Evolutionary conservation across 345 rosid species (phyloP), one percentile per base, ranked within the genome.

Genomic region (Eucalyptus pauciflora): DNA sequence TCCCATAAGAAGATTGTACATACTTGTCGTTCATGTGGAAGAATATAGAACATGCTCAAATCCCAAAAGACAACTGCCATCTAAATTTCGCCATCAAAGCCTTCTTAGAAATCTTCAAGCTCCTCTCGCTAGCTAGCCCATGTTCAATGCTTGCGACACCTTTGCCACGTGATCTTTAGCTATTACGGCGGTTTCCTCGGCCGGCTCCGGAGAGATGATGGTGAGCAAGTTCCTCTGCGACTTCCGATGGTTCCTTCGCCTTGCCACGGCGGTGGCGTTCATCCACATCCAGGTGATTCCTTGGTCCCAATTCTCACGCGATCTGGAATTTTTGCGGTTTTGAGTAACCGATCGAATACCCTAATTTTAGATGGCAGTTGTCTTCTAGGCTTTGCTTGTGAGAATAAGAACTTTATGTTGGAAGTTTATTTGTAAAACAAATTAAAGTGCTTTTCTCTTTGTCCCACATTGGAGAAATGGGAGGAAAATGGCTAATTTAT

Each of bases 191-290:
- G 62, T 20, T 48, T 24, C 46, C 41, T n/a, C 4, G 13, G 15
- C 51, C 51, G 20, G 87, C 69, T 86, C 87, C 48, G 20, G 86
- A 22, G 54, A 64, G 13, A 88, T 33, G 81, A 76, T 37, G 86
- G 86, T 48, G 64, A 24, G 20, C 86, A 88, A 88, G 92, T 86
- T 91, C 37, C 50, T 91, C 48, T 97, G 96, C 89, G 99, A 97
- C 94, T 92, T 94, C 56, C 93, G 99, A 4, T 41, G 41, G 67
- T 94, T 92, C 89, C 99, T 97, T 89, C 97, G 96, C 41, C 86
- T 97, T 17, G 94, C 97, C 20, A 97, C 96, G 7, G 98, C 96
- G n/a, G 58, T 92, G 89, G 94, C 92, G 51, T 97, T 97, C 93
- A 92, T 96, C 88, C 96, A 91, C 94, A 89, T 97, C 92, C 99